These are phyloP conservation scores for Diaporthe sp. DNA, from an alignment of 2,329 filamentous ascomycete genomes.

Conservation along the genomic window DNA sequence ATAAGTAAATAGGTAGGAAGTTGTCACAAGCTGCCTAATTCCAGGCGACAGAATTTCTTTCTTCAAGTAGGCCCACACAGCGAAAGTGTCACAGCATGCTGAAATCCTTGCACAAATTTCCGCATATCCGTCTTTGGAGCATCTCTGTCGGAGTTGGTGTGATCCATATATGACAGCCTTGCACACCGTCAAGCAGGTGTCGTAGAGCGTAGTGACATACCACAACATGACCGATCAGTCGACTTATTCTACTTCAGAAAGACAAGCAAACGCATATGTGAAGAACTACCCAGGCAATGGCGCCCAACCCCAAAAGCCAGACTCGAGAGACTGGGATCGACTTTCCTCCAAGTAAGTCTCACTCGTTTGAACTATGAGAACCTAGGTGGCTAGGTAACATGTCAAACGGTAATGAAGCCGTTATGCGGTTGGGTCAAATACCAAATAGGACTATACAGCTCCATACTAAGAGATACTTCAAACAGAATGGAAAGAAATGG, in stretches of 20 bases:
- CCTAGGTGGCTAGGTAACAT: not conserved
- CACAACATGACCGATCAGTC: not conserved
- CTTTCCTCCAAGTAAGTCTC: not conserved
- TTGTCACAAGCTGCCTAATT: not conserved
- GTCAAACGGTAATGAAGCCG: not conserved
- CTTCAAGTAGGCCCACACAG: not conserved
- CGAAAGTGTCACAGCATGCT: not conserved
- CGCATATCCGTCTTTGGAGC: not conserved
- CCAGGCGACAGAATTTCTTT: not conserved
- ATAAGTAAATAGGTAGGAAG: not conserved
- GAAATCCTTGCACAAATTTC: not conserved
- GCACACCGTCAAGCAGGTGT: not conserved
- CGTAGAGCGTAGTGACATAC: not conserved
- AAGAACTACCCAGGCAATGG: not conserved
- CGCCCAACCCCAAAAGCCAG: not conserved
- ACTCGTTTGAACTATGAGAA: too few relatives aligned
- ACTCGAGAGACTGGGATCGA: not conserved
- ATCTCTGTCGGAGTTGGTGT: too few relatives aligned
- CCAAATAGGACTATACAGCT: too few relatives aligned
- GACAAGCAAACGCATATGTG: not conserved
- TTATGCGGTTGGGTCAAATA: not conserved
- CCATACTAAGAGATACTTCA: not conserved
- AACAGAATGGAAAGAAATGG: conserved; percentile 1
- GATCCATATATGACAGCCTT: not conserved
- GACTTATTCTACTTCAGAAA: not conserved